Evolutionary conservation across 129 eudicot genomes (phyloP), one percentile per base, ranked within the genome.

Genomic region (Heracleum sosnowskyi): DNA sequence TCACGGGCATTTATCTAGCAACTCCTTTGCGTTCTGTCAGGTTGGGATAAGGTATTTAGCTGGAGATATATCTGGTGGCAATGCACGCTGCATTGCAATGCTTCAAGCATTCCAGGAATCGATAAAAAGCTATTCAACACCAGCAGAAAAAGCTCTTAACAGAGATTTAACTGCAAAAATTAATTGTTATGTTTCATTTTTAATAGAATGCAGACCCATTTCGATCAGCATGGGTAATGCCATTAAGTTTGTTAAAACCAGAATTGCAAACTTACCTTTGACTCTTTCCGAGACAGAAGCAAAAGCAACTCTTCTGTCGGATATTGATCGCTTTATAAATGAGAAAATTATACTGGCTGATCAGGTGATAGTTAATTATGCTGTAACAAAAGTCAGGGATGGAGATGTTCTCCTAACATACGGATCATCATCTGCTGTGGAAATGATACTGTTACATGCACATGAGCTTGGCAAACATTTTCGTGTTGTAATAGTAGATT

Each of bases 21-120:
- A 15, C n/a, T 77, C 57, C 24, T 74, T 69, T 76, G 13, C 73
- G 68, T 42, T 69, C 77, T 68, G 68, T 76, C 88, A 96, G 99
- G 99, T 92, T 81, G 99, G 99, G 37, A 75, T 92, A 76, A 84
- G 91, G 70, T 96, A 90, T 86, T 75, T 96, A 76, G 85, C 93
- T 69, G 97, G 97, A 37, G 97, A 96, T 78, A 89, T 96, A 70
- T 92, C 92, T 7, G 99, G 99, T 47, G 99, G 97, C 82, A 96
- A 96, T 83, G 97, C 97, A 41, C 99, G 99, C 49, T 96, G 99
- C 82, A 96, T 96, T 74, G 99, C 99, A 26, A 96, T 96, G 99
- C 97, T 96, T 80, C 93, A 92, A 85, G 97, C 97, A 78, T 96
- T 96, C 62, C 97, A 90, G 76, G 96, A 96, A 73, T 86, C 97